Evolutionary conservation across 495 filamentous ascomycete genomes (phyloP), one percentile per base, ranked within the genome.

Genomic region (Parathielavia appendiculata): DNA sequence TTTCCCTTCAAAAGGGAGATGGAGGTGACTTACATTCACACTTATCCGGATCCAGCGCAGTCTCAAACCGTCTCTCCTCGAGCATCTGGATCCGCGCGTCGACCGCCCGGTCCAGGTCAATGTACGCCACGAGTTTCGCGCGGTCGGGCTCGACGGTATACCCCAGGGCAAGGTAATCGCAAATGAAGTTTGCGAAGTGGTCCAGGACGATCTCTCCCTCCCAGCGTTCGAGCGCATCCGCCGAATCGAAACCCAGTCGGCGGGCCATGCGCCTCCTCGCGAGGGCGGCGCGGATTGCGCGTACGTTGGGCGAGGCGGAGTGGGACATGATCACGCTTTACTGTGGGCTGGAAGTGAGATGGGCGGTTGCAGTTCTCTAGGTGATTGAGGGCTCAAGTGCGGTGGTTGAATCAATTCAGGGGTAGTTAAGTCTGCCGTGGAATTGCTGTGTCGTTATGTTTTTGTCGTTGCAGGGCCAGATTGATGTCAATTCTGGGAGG

Each of bases 151-250:
- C 44, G 23, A 60, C 26, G 0, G 57, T 49, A 44, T 54, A 54
- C 0, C 57, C 57, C 16, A 13, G 20, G 0, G 57, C 51, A 0
- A 54, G 57, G 51, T 55, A 60, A 44, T 60, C 57, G 51, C 57
- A 55, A 22, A 60, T 50, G 41, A 60, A 60, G 44, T 41, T 48
- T 20, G 57, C 50, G 26, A 60, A 54, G 26, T 60, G 57, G 57
- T 60, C 57, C 9, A 49, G 14, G 9, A 50, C 51, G 26, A 60
- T 30, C 13, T 39, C 51, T 20, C 50, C 44, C 36, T 60, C 57
- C 57, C 57, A 60, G n/a, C 16, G 16, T 12, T 47, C 36, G 36
- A 60, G 52, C 12, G 19, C 43, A 9, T 14, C 19, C 20, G 43
- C 34, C 20, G 43, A n/a, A 0, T 12, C 8, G 22, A 60, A 60